Evolutionary conservation across 2,329 filamentous ascomycete genomes (phyloP).

Genomic region (Nannizziopsis arthrosporioides): DNA sequence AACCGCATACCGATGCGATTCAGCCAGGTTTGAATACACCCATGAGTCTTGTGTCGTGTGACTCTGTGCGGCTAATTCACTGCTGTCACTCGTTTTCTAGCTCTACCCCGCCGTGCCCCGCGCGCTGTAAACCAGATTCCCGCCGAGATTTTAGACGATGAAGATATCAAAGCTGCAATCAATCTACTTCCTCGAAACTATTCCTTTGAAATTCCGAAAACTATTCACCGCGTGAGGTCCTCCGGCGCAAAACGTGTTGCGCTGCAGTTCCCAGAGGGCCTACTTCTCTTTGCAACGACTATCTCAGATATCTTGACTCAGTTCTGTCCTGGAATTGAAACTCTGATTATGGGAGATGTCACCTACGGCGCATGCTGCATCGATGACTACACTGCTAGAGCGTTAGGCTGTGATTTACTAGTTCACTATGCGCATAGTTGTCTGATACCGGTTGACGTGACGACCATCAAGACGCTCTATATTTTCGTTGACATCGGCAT

Average conservation of each 20-base stretch:
- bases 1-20: slow-evolving; percentile 33
- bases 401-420: slow-evolving; percentile 83
- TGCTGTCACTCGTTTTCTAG: slow-evolving; percentile 17
- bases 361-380: slow-evolving; percentile 98
- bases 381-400: slow-evolving; percentile 91
- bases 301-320: slow-evolving; percentile 92
- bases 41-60: slow-evolving; percentile 11
- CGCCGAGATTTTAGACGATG: slow-evolving; percentile 70
- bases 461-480: slow-evolving; percentile 92
- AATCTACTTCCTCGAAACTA: slow-evolving; percentile 86
- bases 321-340: slow-evolving; percentile 85
- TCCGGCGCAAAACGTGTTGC: slow-evolving; percentile 71
- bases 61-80: slow-evolving; percentile 8
- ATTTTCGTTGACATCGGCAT: slow-evolving; percentile 98
- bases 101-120: slow-evolving; percentile 58
- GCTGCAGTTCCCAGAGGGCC: slow-evolving; percentile 92
- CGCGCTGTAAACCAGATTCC: slow-evolving; percentile 87
- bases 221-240: slow-evolving; percentile 81
- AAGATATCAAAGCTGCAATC: slow-evolving; percentile 77
- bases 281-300: slow-evolving; percentile 90
- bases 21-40: slow-evolving; percentile 27
- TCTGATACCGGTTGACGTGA: slow-evolving; percentile 89
- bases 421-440: slow-evolving; percentile 97
- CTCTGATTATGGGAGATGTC: slow-evolving; percentile 97
- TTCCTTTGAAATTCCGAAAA: slow-evolving; percentile 97